Evolutionary conservation across 257 asterid genomes (phyloP), one percentile per base, ranked within the genome.

Genomic region (Capsicum rhomboideum): DNA sequence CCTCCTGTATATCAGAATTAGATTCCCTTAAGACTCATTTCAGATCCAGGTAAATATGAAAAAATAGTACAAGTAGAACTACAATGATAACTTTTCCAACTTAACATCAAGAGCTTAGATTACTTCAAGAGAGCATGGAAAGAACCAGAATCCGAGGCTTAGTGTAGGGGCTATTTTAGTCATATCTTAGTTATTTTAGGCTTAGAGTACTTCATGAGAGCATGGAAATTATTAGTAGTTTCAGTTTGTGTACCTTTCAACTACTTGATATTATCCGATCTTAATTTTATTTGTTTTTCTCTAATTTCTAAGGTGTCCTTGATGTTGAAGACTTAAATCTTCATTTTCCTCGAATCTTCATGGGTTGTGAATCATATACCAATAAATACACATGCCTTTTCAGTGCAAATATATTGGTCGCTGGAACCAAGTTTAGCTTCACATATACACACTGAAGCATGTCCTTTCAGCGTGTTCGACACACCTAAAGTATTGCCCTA

Each of bases 1-100:
- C 37, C 53, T 85, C 91, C 92, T 91, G 84, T 88, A 88, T 81
- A 56, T 26, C 55, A 58, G 23, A 64, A 64, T 42, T 18, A 63
- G 78, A 28, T 49, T 67, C 79, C 59, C 20, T 26, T 58, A n/a
- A 42, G 50, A n/a, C 29, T 80, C 49, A 34, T 18, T 18, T 71
- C 50, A 42, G 80, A 21, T 44, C n/a, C 79, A 71, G 14, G 40
- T 71, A 11, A 71, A 71, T n/a, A 20, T 52, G 37, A 74, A 23
- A n/a, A 23, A 23, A 74, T 49, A 13, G 2, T 28, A 75, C 23
- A 49, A 16, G 26, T 75, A 23, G 61, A 75, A 26, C 23, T 46
- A 34, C 18, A 68, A 13, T 68, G 78, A 68, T 68, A 68, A 18
- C 78, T 68, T 37, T 31, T 34, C 16, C 12, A 67, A 11, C 50